Percentiles rank a stretch among this genome's conserved stretches.
Evolutionary conservation across 2,329 filamentous ascomycete species (phyloP).

Genomic region (Ophiocordyceps sinensis): DNA sequence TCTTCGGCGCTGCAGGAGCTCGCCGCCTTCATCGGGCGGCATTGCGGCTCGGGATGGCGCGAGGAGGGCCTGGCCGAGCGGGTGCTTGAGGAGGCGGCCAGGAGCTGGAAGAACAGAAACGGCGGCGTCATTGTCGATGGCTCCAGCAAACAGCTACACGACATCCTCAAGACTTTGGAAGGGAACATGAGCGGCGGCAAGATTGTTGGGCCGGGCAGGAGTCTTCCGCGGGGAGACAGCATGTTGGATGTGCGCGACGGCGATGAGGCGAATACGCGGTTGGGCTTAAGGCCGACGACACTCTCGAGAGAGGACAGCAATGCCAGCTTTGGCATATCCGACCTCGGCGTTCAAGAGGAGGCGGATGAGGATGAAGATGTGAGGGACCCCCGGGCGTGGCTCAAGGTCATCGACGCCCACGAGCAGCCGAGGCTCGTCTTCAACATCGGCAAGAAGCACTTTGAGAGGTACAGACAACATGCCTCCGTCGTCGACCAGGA

Average conservation of each 20-base stretch:
- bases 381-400: conserved; percentile 64
- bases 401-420: conserved; percentile 72
- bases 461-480: conserved; percentile 47
- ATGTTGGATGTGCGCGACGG: conserved; percentile 42
- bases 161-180: conserved; percentile 72
- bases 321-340: conserved; percentile 48
- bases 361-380: conserved; percentile 44
- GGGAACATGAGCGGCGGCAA: conserved; percentile 80
- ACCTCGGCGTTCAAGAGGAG: conserved; percentile 35
- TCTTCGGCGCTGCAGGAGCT: conserved; percentile 75
- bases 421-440: conserved; percentile 71
- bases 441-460: conserved; percentile 74
- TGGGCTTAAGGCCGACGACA: conserved; percentile 33
- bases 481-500: conserved; percentile 1
- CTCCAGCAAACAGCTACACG: conserved; percentile 56
- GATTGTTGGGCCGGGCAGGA: conserved; percentile 36
- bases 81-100: conserved; percentile 81
- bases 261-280: conserved; percentile 37
- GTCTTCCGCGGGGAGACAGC: conserved; percentile 43
- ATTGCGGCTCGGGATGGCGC: conserved; percentile 92
- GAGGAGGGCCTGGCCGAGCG: conserved; percentile 88
- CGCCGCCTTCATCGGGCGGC: conserved; percentile 77
- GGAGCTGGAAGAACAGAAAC: conserved; percentile 80
- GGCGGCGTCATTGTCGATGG: conserved; percentile 88
- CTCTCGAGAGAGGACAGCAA: conserved; percentile 46